Base-by-base conservation (phyloP, 1,284 basidiomycete species). In the Cryptococcus sp. region DNA sequence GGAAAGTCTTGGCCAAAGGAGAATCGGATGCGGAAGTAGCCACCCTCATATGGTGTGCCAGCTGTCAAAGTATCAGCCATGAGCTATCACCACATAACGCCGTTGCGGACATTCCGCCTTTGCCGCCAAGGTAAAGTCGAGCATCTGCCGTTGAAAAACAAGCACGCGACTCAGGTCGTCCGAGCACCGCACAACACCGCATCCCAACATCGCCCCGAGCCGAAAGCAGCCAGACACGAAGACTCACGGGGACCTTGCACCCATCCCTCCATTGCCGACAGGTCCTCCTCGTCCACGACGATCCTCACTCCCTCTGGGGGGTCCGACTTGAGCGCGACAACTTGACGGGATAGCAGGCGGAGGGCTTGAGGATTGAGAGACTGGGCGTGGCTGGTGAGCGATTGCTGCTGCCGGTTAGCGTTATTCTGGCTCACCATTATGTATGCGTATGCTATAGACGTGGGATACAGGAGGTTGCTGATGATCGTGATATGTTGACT, bases 301-400 rank as follows among this genome's bases (percentile, higher is more conserved):
- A 94, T 82, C 67, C 91, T 85, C 66, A 94, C 90, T 20, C 91
- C 91, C 72, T 94, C 91, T 15, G 88, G 88, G 45, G 91, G 91
- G 59, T 81, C 86, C 57, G 81, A 85, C 75, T 85, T 85, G 60
- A 94, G 83, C 64, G 88, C 85, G 35, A 80, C 82, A 53, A 93
- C 81, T 79, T 95, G 91, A 59, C 88, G 85, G 81, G 92, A 88
- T 67, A 95, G 69, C 16, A 77, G 71, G 23, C 79, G 75, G 44
- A 80, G 70, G 16, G 77, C 77, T 60, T 75, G 71, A 15, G 74
- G 68, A 42, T 76, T 75, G 55, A 78, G 66, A 7, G 72, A 69
- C 80, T 73, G 86, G 11, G 16, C 28, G 28, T 33, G 28, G 28
- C 28, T 33, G 9, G 28, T 33, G 5, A 33, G 28, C 28, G 28